Percentiles rank a stretch among this genome's conserved stretches.
These are phyloP conservation scores for Lepiota brunneoincarnata DNA, from an alignment of 768 basidiomycete genomes.

Conservation along the genomic window DNA sequence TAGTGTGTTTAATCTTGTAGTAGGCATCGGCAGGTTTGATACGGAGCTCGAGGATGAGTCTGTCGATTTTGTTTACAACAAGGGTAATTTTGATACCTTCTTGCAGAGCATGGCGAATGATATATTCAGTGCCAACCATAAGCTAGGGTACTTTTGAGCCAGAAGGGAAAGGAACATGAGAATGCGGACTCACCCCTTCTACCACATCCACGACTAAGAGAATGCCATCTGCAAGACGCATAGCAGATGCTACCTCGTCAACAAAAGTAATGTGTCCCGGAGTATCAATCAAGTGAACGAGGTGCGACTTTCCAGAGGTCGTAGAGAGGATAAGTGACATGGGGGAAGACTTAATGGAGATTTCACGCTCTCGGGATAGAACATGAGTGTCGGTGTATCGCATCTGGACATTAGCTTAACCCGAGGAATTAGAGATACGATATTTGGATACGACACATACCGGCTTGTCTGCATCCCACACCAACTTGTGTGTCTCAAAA, in stretches of 20 bases:
- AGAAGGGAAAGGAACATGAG: slow-evolving; percentile 10
- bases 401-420: slow-evolving; percentile 42
- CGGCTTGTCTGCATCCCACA: slow-evolving; percentile 89
- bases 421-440: not conserved
- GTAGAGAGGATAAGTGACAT: slow-evolving; percentile 90
- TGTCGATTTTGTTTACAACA: slow-evolving; percentile 96
- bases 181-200: slow-evolving; percentile 72
- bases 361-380: slow-evolving; percentile 81
- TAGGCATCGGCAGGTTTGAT: slow-evolving; percentile 96
- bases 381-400: slow-evolving; percentile 97
- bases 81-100: slow-evolving; percentile 88
- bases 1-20: slow-evolving; percentile 98
- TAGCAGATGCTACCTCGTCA: slow-evolving; percentile 91
- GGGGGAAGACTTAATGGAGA: slow-evolving; percentile 95
- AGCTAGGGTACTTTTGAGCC: slow-evolving; percentile 43
- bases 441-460: slow-evolving; percentile 41
- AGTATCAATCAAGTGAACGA: slow-evolving; percentile 93
- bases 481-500: slow-evolving; percentile 92
- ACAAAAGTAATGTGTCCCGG: slow-evolving; percentile 98
- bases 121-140: slow-evolving; percentile 89
- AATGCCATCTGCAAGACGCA: slow-evolving; percentile 88
- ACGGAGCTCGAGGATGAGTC: slow-evolving; percentile 93
- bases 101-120: slow-evolving; percentile 86
- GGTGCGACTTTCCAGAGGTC: slow-evolving; percentile 87
- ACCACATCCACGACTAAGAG: slow-evolving; percentile 96